Conservation (phyloP, 78 protist species). For the Pigoraptor vietnamica region DNA sequence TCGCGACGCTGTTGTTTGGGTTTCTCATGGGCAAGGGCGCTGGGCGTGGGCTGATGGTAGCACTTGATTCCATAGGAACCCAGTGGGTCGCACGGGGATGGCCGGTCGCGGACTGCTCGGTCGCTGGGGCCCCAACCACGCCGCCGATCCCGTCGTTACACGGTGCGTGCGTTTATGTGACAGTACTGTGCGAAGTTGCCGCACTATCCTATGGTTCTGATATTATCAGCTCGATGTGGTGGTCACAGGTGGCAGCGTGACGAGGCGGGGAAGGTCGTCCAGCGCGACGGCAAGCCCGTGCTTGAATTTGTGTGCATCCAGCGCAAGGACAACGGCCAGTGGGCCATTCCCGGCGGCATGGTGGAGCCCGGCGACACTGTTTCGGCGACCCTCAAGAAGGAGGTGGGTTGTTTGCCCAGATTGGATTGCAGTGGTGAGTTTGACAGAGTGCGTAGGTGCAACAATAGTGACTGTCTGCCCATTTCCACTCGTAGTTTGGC, state of each 20-base stretch:
- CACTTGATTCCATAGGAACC: neutral
- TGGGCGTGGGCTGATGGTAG: neutral
- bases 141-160: conserved; percentile 37
- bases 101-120: conserved; percentile 38
- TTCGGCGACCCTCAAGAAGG: conserved; percentile 9
- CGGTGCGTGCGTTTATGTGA: neutral
- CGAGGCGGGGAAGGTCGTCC: neutral
- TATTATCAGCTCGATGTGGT: no score
- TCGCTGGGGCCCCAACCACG: conserved; percentile 35
- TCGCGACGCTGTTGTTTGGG: neutral
- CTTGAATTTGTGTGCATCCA: conserved; percentile 16
- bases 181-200: no score
- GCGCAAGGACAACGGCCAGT: conserved; percentile 24
- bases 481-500: neutral
- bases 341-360: conserved; percentile 57
- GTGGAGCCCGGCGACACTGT: conserved; percentile 33
- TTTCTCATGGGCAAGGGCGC: neutral
- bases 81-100: neutral
- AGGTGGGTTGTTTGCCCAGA: no score
- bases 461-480: no score
- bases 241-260: neutral
- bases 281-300: neutral
- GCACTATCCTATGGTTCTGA: no score
- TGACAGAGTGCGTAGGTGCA: no score
- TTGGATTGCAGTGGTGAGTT: no score